Evolutionary conservation across 805 yeast genomes (phyloP), one percentile per base, ranked within the genome.

Genomic region (Candida odintsovae): DNA sequence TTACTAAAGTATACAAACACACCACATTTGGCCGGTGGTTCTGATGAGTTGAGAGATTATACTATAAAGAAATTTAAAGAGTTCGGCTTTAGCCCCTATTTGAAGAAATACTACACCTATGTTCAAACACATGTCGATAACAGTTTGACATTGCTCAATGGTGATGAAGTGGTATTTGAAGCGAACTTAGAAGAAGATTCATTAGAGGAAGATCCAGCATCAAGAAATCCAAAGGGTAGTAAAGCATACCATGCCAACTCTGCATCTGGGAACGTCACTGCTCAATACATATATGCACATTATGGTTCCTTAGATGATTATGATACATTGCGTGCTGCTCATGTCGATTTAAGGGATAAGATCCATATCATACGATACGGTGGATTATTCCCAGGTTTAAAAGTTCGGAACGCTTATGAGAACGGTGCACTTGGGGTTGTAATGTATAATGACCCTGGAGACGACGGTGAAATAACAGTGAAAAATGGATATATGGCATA

Each of bases 231-330:
- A 15, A 65, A 78, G 56, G 81, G 74, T 42, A 66, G 64, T 38
- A 79, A 76, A 2, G 78, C 82, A 0, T 82, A 75, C 55, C 79
- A 82, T 62, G 82, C 80, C 0, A 84, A 82, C 55, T 80, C 86
- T 1, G 80, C 83, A 10, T 75, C 73, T 54, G 90, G 87, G 1
- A 73, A 77, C 44, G 79, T 78, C 12, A 72, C 76, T 4, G 76
- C 79, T 0, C 66, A 70, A 35, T 85, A 67, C 53, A 71, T 83
- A 0, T 83, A 70, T 59, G 84, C 72, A 7, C 83, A 83, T 54
- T 82, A 80, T 59, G 92, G 86, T 1, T 64, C 73, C 0, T 48
- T 55, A 2, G 73, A 75, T 15, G 90, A 85, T 57, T 84, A 82
- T 50, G 66, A 59, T 6, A 36, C 47, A 2, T 63, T 83, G 42